These are phyloP conservation scores for Ceriops decandra DNA, from an alignment of 345 rosid species.

Conservation along the genomic window DNA sequence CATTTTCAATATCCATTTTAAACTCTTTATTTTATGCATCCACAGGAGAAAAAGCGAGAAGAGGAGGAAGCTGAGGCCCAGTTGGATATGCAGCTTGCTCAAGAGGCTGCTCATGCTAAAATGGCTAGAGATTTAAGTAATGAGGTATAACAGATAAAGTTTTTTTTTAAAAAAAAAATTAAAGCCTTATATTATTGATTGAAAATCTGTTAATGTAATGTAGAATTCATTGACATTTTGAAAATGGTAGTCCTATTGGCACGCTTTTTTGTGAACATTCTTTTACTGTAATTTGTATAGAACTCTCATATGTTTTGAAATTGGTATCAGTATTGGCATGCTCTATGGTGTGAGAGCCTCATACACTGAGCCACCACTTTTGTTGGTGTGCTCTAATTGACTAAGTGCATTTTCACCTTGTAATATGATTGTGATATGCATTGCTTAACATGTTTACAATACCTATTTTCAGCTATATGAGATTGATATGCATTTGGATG, in stretches of 20 bases:
- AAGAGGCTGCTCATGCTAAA: conserved; percentile 81
- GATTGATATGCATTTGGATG: conserved; percentile 63
- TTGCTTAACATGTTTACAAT: conserved; percentile 11
- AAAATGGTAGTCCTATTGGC: not conserved
- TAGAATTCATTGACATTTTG: not conserved
- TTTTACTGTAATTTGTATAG: too few species aligned
- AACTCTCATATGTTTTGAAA: not conserved
- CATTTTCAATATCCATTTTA: not conserved
- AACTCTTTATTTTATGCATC: not conserved
- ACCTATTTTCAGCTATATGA: conserved; percentile 56
- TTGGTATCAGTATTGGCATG: not conserved
- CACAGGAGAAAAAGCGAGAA: conserved; percentile 71
- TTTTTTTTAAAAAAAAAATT: too few species aligned
- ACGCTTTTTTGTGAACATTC: too few species aligned
- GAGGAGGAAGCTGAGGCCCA: conserved; percentile 77
- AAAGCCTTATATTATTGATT: not conserved
- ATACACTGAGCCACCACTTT: too few species aligned
- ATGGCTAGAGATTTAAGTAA: conserved; percentile 67
- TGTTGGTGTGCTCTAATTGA: not conserved
- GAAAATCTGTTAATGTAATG: not conserved
- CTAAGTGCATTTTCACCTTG: not conserved
- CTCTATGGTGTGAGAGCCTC: not conserved
- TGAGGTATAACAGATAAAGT: conserved; percentile 42
- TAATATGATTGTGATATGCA: not conserved
- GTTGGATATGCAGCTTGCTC: conserved; percentile 72